These are phyloP conservation scores for Tetradesmus lagerheimii DNA, from an alignment of 139 green algal genomes.

Conservation along the genomic window DNA sequence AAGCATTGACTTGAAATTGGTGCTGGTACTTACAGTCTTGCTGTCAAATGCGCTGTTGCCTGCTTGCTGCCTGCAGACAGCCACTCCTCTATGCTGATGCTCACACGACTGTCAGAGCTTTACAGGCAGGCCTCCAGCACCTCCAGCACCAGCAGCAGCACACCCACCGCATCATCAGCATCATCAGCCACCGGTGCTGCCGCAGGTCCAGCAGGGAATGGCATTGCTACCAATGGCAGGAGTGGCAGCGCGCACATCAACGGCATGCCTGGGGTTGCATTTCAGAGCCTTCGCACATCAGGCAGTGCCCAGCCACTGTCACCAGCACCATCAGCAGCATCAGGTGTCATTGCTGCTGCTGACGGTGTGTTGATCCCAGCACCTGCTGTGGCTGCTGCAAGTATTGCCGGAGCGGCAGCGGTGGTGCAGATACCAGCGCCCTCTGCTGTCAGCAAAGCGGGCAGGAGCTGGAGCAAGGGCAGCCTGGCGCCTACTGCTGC, in stretches of 20 bases:
- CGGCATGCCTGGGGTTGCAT: not conserved
- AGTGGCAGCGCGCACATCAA: not conserved
- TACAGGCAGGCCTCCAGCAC: constrained; percentile 23
- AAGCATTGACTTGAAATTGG: too few species aligned
- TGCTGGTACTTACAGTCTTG: too few species aligned
- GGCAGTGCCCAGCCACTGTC: not conserved
- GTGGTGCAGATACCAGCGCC: not conserved
- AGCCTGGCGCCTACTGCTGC: constrained; percentile 19
- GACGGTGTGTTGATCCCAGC: not conserved
- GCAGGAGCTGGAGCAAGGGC: constrained; percentile 6
- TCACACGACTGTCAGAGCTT: constrained; percentile 20
- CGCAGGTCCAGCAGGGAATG: not conserved
- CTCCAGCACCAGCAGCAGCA: not conserved
- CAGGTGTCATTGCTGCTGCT: not conserved
- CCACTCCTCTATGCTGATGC: constrained; percentile 32
- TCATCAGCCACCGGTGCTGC: not conserved
- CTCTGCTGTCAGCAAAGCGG: not conserved
- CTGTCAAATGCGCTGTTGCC: too few species aligned
- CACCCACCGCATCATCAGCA: not conserved
- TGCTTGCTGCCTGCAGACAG: constrained; percentile 10
- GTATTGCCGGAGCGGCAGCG: not conserved
- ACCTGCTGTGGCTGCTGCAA: constrained; percentile 19
- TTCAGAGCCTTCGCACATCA: not conserved
- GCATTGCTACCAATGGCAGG: not conserved
- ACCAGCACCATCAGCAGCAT: not conserved